Base-by-base conservation (phyloP, 805 yeast species). In the Torulaspora indica region DNA sequence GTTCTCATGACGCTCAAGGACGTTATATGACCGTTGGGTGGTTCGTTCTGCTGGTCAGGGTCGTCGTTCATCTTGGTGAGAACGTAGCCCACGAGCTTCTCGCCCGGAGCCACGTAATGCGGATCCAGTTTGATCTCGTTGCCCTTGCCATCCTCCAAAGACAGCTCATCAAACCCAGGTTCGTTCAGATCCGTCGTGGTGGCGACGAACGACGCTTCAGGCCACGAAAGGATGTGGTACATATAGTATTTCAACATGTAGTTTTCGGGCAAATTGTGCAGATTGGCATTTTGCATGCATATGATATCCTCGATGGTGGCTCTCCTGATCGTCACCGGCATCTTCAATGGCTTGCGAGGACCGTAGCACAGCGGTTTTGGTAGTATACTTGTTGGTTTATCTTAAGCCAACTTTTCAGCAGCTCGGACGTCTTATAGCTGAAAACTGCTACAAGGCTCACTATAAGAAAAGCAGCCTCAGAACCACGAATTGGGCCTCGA, bases 51-150 rank as follows among this genome's bases (percentile, higher is more conserved):
- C 5, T 83, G 81, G 9, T 78, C 81, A 27, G 90, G 89, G 58
- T 89, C 96, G 63, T 90, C 97, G 57, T 93, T 96, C 95, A 93
- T 86, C 66, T 93, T 93, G 1, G 95, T 95, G 52, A 93, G 71
- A 4, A 88, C 98, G 60, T 93, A 93, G 4, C 98, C 98, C n/a
- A 93, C 95, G 27, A 93, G 76, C 55, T 86, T 83, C 61, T 86
- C 95, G 23, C 83, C 82, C 14, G 74, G 72, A 5, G 55, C 60
- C 38, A 82, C 76, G 60, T 83, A 83, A 25, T 87, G 77, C 5
- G 85, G 73, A 54, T 80, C 85, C 18, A 79, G 75, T 52, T 79
- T 80, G 18, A 62, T 51, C 31, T 50, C 55, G 27, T 55, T 46
- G 8, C 56, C 56, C 7, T 42, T 47, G 0, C 54, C 55, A 39